Base-by-base conservation (phyloP, 2,329 filamentous ascomycete species). In the Ceratocystis colombiana region DNA sequence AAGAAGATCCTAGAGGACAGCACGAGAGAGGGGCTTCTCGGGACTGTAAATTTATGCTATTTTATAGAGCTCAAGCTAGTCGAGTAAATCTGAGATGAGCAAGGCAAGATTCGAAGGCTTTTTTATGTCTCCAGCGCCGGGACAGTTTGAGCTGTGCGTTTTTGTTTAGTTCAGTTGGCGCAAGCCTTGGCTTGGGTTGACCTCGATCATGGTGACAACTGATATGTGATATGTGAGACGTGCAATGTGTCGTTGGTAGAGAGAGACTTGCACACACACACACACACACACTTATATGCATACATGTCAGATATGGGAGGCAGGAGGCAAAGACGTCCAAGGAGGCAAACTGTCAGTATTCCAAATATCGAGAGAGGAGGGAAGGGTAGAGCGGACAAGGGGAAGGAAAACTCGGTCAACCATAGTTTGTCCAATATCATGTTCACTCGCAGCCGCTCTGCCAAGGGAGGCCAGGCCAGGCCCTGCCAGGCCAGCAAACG, bases 141-240 rank as follows among this genome's bases (percentile, higher is more conserved):
- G 55, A 59, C 55, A 22, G 55, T 59, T 37, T 59, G 28, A 59
- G 55, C 55, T 28, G 55, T 59, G 55, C 55, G 55, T 33, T n/a
- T 17, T 15, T 59, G 33, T 20, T 20, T 30, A 59, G 55, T n/a
- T 37, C 12, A 41, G 55, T 59, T 59, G 33, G 55, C 22, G 17
- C 12, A 30, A 59, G 48, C 5, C 55, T 59, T 59, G 28, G 25
- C 30, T 37, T 59, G 37, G 10, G 37, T 41, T 15, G 37, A 41
- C 37, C 37, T 41, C 37, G 37, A 41, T 41, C 10, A 41, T 41
- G 37, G 12, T 5, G 37, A 41, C 37, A 41, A 41, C 37, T 25
- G 48, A 53, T 25, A 22, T 50, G 46, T 46, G 12, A 46, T 46
- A n/a, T 48, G 37, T 41, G 10, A 41, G 37, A 41, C 37, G 37